Evolutionary conservation across 345 rosid species (phyloP).

Genomic region (Pelargonium nanum): DNA sequence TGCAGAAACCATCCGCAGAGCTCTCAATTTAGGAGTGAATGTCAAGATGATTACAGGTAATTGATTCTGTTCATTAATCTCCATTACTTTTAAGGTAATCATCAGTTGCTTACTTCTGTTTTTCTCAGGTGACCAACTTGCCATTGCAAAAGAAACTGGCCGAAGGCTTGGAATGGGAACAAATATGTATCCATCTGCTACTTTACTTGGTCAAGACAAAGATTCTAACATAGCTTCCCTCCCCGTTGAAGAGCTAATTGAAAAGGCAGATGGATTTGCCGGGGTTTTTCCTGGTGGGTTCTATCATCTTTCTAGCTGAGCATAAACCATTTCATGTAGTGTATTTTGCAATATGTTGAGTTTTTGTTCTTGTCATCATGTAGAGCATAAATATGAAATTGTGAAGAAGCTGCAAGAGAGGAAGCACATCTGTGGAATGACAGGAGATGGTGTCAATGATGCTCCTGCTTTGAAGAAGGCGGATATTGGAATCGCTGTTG

Average conservation of each 20-base stretch:
- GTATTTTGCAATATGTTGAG: not conserved
- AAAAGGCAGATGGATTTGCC: constrained; percentile 90
- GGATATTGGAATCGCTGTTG: constrained; percentile 90
- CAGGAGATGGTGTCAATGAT: constrained; percentile 95
- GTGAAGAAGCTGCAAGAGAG: constrained; percentile 83
- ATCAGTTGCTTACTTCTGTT: not conserved
- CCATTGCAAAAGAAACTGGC: constrained; percentile 92
- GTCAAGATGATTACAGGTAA: constrained; percentile 47
- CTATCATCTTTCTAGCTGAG: not conserved
- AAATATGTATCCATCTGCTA: constrained; percentile 88
- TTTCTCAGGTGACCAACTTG: constrained; percentile 54
- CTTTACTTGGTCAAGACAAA: constrained; percentile 65
- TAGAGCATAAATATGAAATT: constrained; percentile 92
- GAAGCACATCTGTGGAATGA: constrained; percentile 88
- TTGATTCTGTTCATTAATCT: not conserved
- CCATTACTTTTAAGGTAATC: not conserved
- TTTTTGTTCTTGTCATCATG: not conserved
- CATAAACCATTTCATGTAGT: not conserved
- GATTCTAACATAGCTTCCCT: constrained; percentile 51
- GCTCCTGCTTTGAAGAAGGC: constrained; percentile 96
- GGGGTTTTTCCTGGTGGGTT: constrained; percentile 85
- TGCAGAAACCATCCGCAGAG: constrained; percentile 44
- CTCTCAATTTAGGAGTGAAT: constrained; percentile 44
- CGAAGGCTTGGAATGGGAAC: constrained; percentile 94
- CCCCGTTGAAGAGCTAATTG: constrained; percentile 78